Evolutionary conservation across 495 filamentous ascomycete genomes (phyloP), one percentile per base, ranked within the genome.

Genomic region (Pyronema omphalodes): DNA sequence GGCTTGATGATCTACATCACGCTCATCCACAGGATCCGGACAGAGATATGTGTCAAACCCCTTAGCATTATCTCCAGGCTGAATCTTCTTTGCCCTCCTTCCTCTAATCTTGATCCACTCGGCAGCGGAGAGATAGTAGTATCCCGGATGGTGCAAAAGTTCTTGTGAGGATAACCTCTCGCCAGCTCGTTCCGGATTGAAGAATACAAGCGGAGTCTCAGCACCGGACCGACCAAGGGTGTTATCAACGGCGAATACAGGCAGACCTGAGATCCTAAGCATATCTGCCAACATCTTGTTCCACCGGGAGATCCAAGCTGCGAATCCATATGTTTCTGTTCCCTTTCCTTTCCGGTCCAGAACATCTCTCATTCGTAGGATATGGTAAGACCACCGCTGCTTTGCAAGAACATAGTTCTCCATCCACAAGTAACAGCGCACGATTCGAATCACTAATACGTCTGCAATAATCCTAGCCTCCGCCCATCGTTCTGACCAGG

Each of bases 21-120:
- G 12, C 65, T 94, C 88, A 49, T 81, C 67, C 55, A 86, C 74
- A 1, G 87, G 82, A 33, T 83, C 76, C 0, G 81, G 82, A 23
- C 81, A 88, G 61, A 95, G 77, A 66, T 93, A 95, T 8, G 78
- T 83, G 63, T 95, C 88, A 63, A 93, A 89, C 1, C 75, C 71
- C 56, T 80, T 80, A 9, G 77, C 76, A 49, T 82, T 78, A 63
- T 93, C 87, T 53, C 86, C 84, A 49, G 79, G 73, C 18, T 86
- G 77, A 45, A 93, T 88, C 9, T 76, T 70, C 44, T 73, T 66
- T 0, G 86, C 87, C 46, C 82, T 68, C 3, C 50, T 65, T 46
- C 76, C 73, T 15, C 87, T 77, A 15, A 70, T 64, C 44, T 74
- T 73, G 3, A 79, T 67, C 58, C 86, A 80, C 48, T 77, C 79